phyloP scores from a whole-genome alignment of 805 yeast species.

The Kodamaea hsintzibuensis region DNA sequence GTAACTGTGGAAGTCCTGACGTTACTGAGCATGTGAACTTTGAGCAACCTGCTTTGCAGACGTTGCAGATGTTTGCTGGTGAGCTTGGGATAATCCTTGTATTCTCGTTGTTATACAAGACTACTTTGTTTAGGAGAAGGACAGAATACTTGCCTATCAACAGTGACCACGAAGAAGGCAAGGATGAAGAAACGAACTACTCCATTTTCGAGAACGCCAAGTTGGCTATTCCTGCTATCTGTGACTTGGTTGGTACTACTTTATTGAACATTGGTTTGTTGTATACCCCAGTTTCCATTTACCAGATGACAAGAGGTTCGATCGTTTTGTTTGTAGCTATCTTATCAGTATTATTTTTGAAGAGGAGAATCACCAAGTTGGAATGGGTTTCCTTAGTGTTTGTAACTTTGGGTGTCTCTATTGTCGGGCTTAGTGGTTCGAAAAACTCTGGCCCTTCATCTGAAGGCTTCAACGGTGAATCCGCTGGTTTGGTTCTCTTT shows the following conservation, averaged over 20 bases:
- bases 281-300: conserved; percentile 74
- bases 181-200: conserved; percentile 8
- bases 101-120: conserved; percentile 30
- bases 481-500: conserved; percentile 35
- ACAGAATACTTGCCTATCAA: conserved; percentile 18
- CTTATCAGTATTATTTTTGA: conserved; percentile 63
- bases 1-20: conserved; percentile 50
- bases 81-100: conserved; percentile 55
- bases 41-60: conserved; percentile 79
- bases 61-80: conserved; percentile 80
- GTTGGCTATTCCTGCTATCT: conserved; percentile 60
- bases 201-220: conserved; percentile 20
- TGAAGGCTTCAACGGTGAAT: conserved; percentile 13
- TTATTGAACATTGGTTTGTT: conserved; percentile 73
- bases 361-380: conserved; percentile 51
- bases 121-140: conserved; percentile 9
- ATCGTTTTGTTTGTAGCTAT: conserved; percentile 74
- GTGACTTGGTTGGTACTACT: conserved; percentile 75
- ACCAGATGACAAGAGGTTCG: conserved; percentile 85
- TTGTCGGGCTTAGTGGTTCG: conserved; percentile 74
- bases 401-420: conserved; percentile 67
- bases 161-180: conserved; percentile 11
- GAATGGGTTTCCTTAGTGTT: conserved; percentile 69
- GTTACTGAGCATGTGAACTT: conserved; percentile 46
- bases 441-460: conserved; percentile 19